These are phyloP conservation scores for Apiospora koreana DNA, from an alignment of 2,329 filamentous ascomycete species.

Conservation along the genomic window DNA sequence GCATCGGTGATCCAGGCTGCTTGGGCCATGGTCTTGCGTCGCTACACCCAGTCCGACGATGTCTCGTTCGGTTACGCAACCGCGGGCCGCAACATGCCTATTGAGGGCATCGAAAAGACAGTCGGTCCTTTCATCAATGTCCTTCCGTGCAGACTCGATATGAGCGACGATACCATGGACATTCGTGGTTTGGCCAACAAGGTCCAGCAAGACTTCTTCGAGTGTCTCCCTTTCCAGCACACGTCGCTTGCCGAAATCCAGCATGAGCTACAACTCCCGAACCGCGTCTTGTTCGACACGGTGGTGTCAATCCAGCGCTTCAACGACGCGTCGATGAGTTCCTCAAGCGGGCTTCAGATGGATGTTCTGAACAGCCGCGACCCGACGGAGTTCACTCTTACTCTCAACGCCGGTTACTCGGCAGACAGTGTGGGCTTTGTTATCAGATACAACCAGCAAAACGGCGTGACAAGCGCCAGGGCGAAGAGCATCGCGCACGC, in stretches of 20 bases:
- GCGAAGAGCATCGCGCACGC: conserved; percentile 13
- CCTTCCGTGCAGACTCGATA: conserved; percentile 29
- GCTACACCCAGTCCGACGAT: conserved; percentile 38
- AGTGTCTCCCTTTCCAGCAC: conserved; percentile 12
- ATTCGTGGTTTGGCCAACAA: not conserved
- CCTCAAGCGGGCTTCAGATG: conserved; percentile 13
- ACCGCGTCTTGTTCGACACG: conserved; percentile 47
- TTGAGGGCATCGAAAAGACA: conserved; percentile 21
- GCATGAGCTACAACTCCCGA: conserved; percentile 15
- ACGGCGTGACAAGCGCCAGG: conserved; percentile 10
- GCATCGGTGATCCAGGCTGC: conserved; percentile 38
- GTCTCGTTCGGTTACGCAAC: conserved; percentile 43
- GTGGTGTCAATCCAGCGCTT: conserved; percentile 13
- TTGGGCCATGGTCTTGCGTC: conserved; percentile 39
- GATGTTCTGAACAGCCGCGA: conserved; percentile 13
- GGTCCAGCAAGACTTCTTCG: conserved; percentile 14
- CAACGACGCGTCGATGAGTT: conserved; percentile 9
- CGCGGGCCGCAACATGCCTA: conserved; percentile 34
- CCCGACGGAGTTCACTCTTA: conserved; percentile 13
- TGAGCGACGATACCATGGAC: not conserved
- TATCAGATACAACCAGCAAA: conserved; percentile 9
- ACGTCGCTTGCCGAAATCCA: conserved; percentile 14
- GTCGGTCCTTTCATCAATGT: conserved; percentile 32
- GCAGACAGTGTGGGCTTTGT: conserved; percentile 3
- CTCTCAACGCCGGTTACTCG: conserved; percentile 15